Percentiles rank a stretch among this genome's conserved stretches.
Evolutionary conservation across 805 yeast genomes (phyloP).

Genomic region (Danielozyma ontarioensis): DNA sequence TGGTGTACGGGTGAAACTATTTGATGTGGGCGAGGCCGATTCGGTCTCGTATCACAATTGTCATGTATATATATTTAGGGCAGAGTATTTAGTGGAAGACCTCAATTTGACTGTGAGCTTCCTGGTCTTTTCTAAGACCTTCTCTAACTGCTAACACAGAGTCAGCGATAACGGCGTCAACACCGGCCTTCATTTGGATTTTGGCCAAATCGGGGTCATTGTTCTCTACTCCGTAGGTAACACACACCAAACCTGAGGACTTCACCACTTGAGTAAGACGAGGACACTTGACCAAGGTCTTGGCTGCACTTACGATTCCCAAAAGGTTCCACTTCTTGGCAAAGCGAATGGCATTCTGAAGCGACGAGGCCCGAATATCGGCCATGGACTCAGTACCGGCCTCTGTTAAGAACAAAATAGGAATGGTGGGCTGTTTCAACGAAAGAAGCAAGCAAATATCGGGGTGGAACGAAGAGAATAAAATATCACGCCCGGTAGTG

Average conservation of each 20-base stretch:
- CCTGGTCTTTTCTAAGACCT: too few species aligned
- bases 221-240: conserved; percentile 82
- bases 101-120: too few species aligned
- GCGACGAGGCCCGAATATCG: conserved; percentile 79
- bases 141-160: conserved; percentile 89
- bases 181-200: conserved; percentile 87
- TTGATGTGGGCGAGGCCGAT: too few species aligned
- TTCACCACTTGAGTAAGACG: conserved; percentile 88
- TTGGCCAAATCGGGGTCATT: conserved; percentile 81
- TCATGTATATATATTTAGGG: too few species aligned
- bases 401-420: conserved; percentile 85
- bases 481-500: conserved; percentile 74
- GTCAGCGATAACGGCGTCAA: conserved; percentile 98
- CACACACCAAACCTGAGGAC: conserved; percentile 85
- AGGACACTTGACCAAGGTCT: conserved; percentile 84
- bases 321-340: conserved; percentile 86
- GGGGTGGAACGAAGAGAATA: conserved; percentile 92
- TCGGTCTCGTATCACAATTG: too few species aligned
- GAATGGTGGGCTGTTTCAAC: conserved; percentile 89
- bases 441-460: conserved; percentile 83
- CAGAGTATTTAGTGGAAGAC: too few species aligned
- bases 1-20: too few species aligned
- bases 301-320: conserved; percentile 88
- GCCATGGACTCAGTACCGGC: conserved; percentile 84
- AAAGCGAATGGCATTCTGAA: conserved; percentile 88